A percentile compares a stretch with the other conserved stretches of the same genome.
Conservation (phyloP, 108 stramenopile species). For the Cyclotella cryptica region DNA sequence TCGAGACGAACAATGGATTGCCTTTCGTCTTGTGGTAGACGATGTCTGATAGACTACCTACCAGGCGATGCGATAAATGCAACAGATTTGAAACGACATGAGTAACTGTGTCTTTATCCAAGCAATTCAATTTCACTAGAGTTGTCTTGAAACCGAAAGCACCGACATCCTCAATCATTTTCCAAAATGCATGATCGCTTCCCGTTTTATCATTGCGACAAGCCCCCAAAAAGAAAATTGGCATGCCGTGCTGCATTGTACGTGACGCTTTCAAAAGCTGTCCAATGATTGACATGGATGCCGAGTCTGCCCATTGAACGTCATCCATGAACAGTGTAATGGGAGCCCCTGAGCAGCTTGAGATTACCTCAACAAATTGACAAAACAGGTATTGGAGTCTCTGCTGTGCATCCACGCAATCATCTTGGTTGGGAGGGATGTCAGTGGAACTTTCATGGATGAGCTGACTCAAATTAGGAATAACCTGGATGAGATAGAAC, state of each 20-base stretch:
- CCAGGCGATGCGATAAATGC: constrained; percentile 7
- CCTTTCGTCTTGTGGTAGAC: constrained; percentile 34
- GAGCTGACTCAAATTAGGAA: constrained; percentile 17
- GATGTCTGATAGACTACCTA: constrained; percentile 11
- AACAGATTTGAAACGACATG: constrained; percentile 25
- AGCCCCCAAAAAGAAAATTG: constrained; percentile 18
- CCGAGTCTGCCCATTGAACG: constrained; percentile 35
- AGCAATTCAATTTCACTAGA: background rate
- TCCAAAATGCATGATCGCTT: constrained; percentile 2
- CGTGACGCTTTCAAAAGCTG: constrained; percentile 7
- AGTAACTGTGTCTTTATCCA: constrained; percentile 20
- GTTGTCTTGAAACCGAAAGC: constrained; percentile 2
- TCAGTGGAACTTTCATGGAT: background rate
- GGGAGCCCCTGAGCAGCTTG: too few relatives aligned
- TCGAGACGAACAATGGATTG: constrained; percentile 16
- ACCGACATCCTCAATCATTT: background rate
- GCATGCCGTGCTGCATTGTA: background rate
- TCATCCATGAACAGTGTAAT: constrained; percentile 36
- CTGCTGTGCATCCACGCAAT: constrained; percentile 25
- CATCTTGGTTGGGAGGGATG: background rate
- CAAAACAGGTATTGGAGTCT: constrained; percentile 16
- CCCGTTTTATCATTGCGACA: constrained; percentile 25
- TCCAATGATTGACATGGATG: constrained; percentile 7
- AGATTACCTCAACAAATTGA: too few relatives aligned
- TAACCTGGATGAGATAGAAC: background rate